Base-by-base conservation (phyloP, 495 filamentous ascomycete species). In the Tuber magnatum region DNA sequence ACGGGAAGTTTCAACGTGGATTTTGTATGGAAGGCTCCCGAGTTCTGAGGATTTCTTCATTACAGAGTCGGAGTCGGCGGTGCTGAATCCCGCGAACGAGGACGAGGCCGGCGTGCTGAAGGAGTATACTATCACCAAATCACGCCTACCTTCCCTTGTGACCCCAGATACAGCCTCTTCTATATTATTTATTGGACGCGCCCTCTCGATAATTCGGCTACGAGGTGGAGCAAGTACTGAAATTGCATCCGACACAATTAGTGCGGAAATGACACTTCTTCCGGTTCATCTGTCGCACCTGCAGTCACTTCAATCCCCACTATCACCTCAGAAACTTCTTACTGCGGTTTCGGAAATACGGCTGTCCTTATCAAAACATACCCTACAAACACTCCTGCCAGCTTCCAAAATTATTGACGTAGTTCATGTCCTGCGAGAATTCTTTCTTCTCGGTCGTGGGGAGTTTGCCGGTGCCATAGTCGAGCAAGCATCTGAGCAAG, bases 381-480 rank as follows among this genome's bases (percentile, higher is more conserved):
- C 90, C 0, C 84, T 97, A 40, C 92, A 93, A 68, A 91, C 91
- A 74, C 85, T 98, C 4, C 85, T 98, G 14, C 94, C 94, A 0
- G 83, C 92, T 39, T 86, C 87, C 8, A 90, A 89, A 73, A 92
- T 97, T 35, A 84, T 94, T 5, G 90, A 96, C 75, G 88, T 91
- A 56, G 86, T 99, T 16, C 86, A 88, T 68, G 85, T 97, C 38
- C 88, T 97, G 0, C 88, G 93, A 73, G 89, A 94, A 71, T 97
- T 97, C 82, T 92, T 97, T 79, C 87, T 99, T 16, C 88, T 99
- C 16, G 89, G 92, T 16, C 88, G 92, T 28, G 94, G 95, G 16
- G 95, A 97, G 81, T 99, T 99, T 83, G 93, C 93, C 10, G 88
- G 94, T 76, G 89, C 92, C 16, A 85, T 99, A 32, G 92, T 95